Evolutionary conservation across 1,284 basidiomycete genomes (phyloP).

Genomic region (Takashimella tepidaria): DNA sequence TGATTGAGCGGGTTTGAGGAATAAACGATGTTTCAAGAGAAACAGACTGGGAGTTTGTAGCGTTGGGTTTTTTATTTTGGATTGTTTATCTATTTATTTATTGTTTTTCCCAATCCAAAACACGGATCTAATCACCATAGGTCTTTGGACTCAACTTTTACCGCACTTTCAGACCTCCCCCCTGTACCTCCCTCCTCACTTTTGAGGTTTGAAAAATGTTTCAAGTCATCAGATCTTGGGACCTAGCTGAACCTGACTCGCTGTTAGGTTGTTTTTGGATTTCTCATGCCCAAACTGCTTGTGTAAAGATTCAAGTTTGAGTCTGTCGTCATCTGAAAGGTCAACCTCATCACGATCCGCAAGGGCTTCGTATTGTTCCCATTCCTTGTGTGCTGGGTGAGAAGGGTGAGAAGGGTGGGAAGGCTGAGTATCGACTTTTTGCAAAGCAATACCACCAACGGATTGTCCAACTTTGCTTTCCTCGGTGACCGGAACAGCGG

Average conservation of each 20-base stretch:
- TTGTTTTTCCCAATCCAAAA: no score
- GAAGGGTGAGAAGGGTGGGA: slow-evolving; percentile 4
- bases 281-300: slow-evolving; percentile 26
- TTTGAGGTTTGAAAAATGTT: not conserved
- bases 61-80: no score
- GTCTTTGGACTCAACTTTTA: no score
- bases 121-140: no score
- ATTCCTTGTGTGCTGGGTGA: slow-evolving; percentile 25
- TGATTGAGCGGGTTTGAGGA: no score
- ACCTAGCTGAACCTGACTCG: no score
- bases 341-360: slow-evolving; percentile 37
- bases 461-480: not conserved
- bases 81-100: no score
- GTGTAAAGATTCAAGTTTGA: slow-evolving; percentile 27
- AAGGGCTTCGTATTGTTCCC: slow-evolving; percentile 28
- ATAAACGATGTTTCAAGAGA: no score
- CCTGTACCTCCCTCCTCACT: not conserved
- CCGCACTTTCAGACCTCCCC: not conserved
- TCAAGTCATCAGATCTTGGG: no score
- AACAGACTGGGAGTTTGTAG: no score
- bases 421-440: slow-evolving; percentile 2
- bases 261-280: slow-evolving; percentile 14
- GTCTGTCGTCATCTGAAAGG: slow-evolving; percentile 34
- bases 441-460: not conserved
- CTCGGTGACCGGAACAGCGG: slow-evolving; percentile 5